Percentiles rank a stretch among this genome's conserved stretches.
Evolutionary conservation across 148 eudicot genomes (phyloP).

Genomic region (Silene conica): DNA sequence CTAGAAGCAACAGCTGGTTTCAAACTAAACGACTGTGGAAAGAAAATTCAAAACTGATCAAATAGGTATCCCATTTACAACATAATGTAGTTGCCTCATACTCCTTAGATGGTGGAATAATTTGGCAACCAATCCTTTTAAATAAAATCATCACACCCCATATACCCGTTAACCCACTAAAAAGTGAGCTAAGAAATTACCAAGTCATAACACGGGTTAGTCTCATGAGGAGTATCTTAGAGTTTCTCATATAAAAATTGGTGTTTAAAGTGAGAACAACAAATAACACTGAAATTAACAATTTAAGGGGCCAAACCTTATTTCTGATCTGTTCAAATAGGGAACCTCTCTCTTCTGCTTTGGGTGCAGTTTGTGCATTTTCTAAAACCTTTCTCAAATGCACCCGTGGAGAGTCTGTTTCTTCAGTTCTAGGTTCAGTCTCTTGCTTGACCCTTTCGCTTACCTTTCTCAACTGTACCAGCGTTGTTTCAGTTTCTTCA

Average conservation of each 20-base stretch:
- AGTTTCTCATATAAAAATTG: too few species aligned
- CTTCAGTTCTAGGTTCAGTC: slow-evolving; percentile 47
- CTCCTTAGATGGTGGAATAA: neutral
- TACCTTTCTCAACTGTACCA: slow-evolving; percentile 47
- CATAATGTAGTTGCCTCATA: neutral
- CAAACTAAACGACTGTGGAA: slow-evolving; percentile 66
- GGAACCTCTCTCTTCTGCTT: slow-evolving; percentile 64
- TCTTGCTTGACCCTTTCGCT: slow-evolving; percentile 40
- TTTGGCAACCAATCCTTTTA: neutral
- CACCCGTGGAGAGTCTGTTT: slow-evolving; percentile 46
- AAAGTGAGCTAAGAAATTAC: neutral
- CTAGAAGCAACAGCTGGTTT: slow-evolving; percentile 65
- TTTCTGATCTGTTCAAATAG: slow-evolving; percentile 75
- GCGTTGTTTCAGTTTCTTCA: slow-evolving; percentile 28
- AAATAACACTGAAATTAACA: neutral
- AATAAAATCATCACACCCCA: neutral
- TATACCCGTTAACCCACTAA: neutral
- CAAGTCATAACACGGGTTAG: neutral
- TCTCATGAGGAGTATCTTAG: neutral
- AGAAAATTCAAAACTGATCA: slow-evolving; percentile 10
- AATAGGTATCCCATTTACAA: slow-evolving; percentile 5
- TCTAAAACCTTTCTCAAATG: slow-evolving; percentile 51
- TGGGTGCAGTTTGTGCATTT: slow-evolving; percentile 37
- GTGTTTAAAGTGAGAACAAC: too few species aligned
- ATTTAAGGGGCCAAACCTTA: slow-evolving; percentile 44